Evolutionary conservation across 1,284 basidiomycete genomes (phyloP).

Genomic region (Puccinia horiana): DNA sequence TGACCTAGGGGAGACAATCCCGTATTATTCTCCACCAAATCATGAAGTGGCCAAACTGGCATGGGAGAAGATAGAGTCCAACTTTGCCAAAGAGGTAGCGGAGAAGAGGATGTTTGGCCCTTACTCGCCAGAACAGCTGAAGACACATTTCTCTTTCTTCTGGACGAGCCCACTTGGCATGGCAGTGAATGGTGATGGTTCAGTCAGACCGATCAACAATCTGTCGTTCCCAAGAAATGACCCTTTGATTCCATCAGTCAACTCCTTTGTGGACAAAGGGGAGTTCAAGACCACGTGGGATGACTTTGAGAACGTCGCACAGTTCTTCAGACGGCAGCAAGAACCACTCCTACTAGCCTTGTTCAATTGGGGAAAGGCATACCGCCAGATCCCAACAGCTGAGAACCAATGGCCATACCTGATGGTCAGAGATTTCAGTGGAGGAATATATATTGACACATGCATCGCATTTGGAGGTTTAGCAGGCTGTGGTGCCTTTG

Average conservation of each 20-base stretch:
- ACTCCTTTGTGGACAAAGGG: neutral
- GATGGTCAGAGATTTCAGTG: neutral
- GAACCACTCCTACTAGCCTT: neutral
- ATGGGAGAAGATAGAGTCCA: neutral
- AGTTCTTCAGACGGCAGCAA: neutral
- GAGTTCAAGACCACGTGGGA: constrained; percentile 12
- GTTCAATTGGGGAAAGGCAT: neutral
- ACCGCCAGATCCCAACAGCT: neutral
- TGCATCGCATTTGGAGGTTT: too few species aligned
- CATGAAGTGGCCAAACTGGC: neutral
- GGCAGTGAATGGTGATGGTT: neutral
- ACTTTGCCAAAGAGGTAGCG: neutral
- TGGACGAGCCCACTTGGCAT: neutral
- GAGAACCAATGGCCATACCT: neutral
- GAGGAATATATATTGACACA: neutral
- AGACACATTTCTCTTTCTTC: neutral
- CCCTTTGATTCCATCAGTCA: neutral
- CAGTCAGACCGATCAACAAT: neutral
- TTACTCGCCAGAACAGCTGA: neutral
- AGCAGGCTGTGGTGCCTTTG: constrained; percentile 1
- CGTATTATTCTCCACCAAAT: neutral
- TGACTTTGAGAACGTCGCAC: neutral
- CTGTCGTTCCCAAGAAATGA: neutral
- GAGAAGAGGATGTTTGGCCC: constrained; percentile 16
- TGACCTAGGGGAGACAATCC: too few species aligned